Evolutionary conservation across 2,329 filamentous ascomycete species (phyloP).

Genomic region (Septoria petroselini): DNA sequence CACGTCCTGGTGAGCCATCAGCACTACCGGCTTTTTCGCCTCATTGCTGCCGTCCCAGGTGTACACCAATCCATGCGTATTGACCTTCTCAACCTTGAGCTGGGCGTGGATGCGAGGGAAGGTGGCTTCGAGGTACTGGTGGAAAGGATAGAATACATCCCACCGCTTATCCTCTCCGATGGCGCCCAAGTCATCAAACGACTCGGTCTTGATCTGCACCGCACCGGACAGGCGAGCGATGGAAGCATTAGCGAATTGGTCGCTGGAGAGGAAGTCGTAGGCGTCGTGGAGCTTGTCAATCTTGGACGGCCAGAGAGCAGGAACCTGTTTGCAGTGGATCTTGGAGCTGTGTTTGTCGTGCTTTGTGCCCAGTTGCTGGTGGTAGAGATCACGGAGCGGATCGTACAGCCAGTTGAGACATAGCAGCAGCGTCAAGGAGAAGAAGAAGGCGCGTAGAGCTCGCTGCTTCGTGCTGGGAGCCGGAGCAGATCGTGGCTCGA

Average conservation of each 20-base stretch:
- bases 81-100: conserved; percentile 52
- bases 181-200: conserved; percentile 55
- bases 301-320: conserved; percentile 31
- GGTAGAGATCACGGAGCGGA: conserved; percentile 8
- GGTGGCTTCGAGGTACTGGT: conserved; percentile 47
- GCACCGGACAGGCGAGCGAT: conserved; percentile 53
- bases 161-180: conserved; percentile 56
- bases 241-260: conserved; percentile 35
- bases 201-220: conserved; percentile 55
- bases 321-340: conserved; percentile 31
- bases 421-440: conserved; percentile 19
- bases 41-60: conserved; percentile 51
- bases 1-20: conserved; percentile 57
- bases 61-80: conserved; percentile 61
- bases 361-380: neutral
- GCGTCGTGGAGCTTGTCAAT: conserved; percentile 31
- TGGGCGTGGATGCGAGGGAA: conserved; percentile 50
- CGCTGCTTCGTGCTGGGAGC: conserved; percentile 16
- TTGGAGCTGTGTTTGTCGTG: neutral
- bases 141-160: conserved; percentile 53
- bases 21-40: conserved; percentile 53
- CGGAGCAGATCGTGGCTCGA: conserved; percentile 23
- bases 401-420: conserved; percentile 17
- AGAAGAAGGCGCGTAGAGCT: conserved; percentile 14
- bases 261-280: conserved; percentile 34